A percentile compares a stretch with the other conserved stretches of the same genome.
These are phyloP conservation scores for Tubosaeta sp. DNA, from an alignment of 768 basidiomycete genomes.

Conservation along the genomic window DNA sequence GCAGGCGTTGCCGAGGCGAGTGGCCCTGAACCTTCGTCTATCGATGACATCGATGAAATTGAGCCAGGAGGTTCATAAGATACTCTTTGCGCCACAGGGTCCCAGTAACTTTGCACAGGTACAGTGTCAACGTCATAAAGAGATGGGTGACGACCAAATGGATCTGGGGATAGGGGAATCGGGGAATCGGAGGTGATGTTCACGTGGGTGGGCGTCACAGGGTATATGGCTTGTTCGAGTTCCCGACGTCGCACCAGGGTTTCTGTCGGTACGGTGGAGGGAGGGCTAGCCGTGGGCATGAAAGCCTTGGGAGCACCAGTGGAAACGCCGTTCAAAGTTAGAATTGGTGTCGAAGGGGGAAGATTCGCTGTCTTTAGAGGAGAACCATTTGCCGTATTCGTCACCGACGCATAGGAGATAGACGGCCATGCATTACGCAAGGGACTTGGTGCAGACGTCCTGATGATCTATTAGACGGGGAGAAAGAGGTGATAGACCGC, in stretches of 20 bases:
- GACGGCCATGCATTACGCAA: constrained; percentile 38
- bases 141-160: constrained; percentile 71
- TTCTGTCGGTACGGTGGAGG: constrained; percentile 36
- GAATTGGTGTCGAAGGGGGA: constrained; percentile 54
- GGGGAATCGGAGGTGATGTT: constrained; percentile 43
- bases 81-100: constrained; percentile 27
- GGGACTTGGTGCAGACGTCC: constrained; percentile 3
- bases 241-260: constrained; percentile 49
- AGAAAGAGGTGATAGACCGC: constrained; percentile 3
- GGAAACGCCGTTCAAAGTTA: constrained; percentile 67
- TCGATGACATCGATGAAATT: constrained; percentile 24
- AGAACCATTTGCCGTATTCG: constrained; percentile 15
- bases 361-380: constrained; percentile 20
- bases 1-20: constrained; percentile 30
- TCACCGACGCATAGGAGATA: constrained; percentile 39
- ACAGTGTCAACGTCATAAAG: constrained; percentile 29
- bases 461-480: constrained; percentile 10
- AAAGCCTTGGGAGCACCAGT: constrained; percentile 54
- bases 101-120: constrained; percentile 43
- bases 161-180: constrained; percentile 81
- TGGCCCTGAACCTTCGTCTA: constrained; percentile 16
- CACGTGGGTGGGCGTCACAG: constrained; percentile 30
- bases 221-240: constrained; percentile 47
- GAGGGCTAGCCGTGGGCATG: constrained; percentile 19
- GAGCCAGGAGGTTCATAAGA: constrained; percentile 17